Percentiles rank a stretch among this genome's conserved stretches.
These are phyloP conservation scores for Cardamine occulta DNA, from an alignment of 345 rosid genomes.

Conservation along the genomic window DNA sequence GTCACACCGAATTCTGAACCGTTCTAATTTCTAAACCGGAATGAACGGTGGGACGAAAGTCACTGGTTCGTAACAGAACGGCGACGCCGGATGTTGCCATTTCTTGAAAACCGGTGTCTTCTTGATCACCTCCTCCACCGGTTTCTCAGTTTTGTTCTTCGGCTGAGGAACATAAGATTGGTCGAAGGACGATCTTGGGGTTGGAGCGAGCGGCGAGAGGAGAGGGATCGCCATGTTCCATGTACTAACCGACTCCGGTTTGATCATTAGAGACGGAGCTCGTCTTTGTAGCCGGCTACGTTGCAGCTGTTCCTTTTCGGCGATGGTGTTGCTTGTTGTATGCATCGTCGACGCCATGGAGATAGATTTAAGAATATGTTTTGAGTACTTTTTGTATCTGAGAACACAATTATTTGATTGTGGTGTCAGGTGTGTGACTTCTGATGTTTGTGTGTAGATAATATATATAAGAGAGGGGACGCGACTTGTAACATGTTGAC, in stretches of 20 bases:
- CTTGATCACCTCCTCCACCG: slow-evolving; percentile 41
- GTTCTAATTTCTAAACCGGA: slow-evolving; percentile 42
- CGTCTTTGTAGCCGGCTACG: slow-evolving; percentile 63
- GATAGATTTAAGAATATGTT: neutral
- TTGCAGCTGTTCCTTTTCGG: slow-evolving; percentile 33
- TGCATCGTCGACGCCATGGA: slow-evolving; percentile 22
- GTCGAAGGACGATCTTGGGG: slow-evolving; percentile 47
- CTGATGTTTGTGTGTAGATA: neutral
- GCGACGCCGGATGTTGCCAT: slow-evolving; percentile 95
- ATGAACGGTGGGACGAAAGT: slow-evolving; percentile 54
- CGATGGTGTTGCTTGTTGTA: slow-evolving; percentile 17
- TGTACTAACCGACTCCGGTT: slow-evolving; percentile 39
- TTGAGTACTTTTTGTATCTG: neutral
- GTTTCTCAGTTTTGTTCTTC: slow-evolving; percentile 27
- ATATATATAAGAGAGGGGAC: neutral
- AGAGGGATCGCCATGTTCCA: slow-evolving; percentile 86
- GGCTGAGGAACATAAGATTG: slow-evolving; percentile 5
- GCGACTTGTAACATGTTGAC: slow-evolving; percentile 11
- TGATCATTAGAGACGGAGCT: slow-evolving; percentile 67
- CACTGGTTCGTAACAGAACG: slow-evolving; percentile 54
- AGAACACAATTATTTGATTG: neutral
- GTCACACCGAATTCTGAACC: neutral
- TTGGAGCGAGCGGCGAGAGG: slow-evolving; percentile 68
- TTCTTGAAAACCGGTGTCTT: slow-evolving; percentile 59
- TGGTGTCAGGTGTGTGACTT: neutral